A percentile compares a stretch with the other conserved stretches of the same genome.
phyloP scores from a whole-genome alignment of 768 basidiomycete species.

The Omphalotus guepiniiformis region DNA sequence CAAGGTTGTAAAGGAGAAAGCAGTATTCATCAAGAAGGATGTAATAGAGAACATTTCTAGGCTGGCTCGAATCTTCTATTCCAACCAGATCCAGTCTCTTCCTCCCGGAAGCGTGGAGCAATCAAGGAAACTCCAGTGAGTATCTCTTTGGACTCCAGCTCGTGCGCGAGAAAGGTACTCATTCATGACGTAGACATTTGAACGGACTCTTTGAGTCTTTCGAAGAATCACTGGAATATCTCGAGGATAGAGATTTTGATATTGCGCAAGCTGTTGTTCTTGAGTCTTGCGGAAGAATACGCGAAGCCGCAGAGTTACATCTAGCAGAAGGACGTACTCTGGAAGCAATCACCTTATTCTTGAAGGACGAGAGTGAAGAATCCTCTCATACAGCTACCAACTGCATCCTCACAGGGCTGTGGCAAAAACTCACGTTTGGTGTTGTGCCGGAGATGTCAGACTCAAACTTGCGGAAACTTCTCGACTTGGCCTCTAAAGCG shows the following conservation, averaged over 20 bases:
- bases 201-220: constrained; percentile 41
- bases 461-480: constrained; percentile 15
- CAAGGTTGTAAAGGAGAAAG: constrained; percentile 34
- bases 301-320: constrained; percentile 51
- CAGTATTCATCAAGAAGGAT: constrained; percentile 23
- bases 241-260: constrained; percentile 51
- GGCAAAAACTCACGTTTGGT: constrained; percentile 42
- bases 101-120: background rate
- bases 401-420: constrained; percentile 40
- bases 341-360: constrained; percentile 44
- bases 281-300: constrained; percentile 33
- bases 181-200: constrained; percentile 35
- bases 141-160: background rate
- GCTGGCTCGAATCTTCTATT: constrained; percentile 43
- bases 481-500: constrained; percentile 20
- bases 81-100: constrained; percentile 22
- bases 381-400: constrained; percentile 31
- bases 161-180: background rate
- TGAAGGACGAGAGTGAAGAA: constrained; percentile 26
- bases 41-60: constrained; percentile 34
- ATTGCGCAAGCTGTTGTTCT: constrained; percentile 42
- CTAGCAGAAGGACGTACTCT: constrained; percentile 40
- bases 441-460: constrained; percentile 13
- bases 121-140: constrained; percentile 24
- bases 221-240: constrained; percentile 53